Evolutionary conservation across 345 rosid species (phyloP).

Genomic region (Leavenworthia alabamica): DNA sequence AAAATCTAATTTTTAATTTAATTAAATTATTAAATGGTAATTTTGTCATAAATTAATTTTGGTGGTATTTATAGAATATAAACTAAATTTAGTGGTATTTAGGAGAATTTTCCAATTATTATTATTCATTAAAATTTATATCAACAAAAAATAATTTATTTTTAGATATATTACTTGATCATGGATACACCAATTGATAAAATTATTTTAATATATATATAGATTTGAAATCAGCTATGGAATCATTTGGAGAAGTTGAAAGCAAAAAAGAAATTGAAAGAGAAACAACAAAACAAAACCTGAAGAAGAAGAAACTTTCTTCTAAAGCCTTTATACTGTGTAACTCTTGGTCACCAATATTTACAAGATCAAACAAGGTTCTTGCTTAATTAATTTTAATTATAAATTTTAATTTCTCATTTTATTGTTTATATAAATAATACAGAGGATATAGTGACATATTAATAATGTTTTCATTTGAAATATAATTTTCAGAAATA

Average conservation of each 20-base stretch:
- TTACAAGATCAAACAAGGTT: conserved; percentile 24
- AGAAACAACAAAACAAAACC: conserved; percentile 19
- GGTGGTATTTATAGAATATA: too few relatives aligned
- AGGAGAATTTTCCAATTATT: too few relatives aligned
- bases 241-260: conserved; percentile 26
- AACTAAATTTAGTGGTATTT: too few relatives aligned
- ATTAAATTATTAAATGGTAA: too few relatives aligned
- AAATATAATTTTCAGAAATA: conserved; percentile 8
- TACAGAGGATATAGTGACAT: conserved; percentile 10
- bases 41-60: too few relatives aligned
- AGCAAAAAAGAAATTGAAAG: conserved; percentile 15
- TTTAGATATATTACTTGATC: background rate
- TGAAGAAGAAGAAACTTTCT: conserved; percentile 26
- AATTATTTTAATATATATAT: background rate
- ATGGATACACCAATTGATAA: background rate
- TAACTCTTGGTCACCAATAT: conserved; percentile 30
- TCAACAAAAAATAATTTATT: too few relatives aligned
- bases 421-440: conserved; percentile 21
- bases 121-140: too few relatives aligned
- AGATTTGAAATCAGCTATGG: conserved; percentile 24
- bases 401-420: background rate
- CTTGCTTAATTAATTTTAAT: conserved; percentile 9
- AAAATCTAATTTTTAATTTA: too few relatives aligned
- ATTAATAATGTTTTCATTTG: conserved; percentile 1
- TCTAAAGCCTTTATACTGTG: conserved; percentile 24